Evolutionary conservation across 371 early-diverging fungal species (phyloP), one percentile per base, ranked within the genome.

Genomic region (Actinomucor elegans): DNA sequence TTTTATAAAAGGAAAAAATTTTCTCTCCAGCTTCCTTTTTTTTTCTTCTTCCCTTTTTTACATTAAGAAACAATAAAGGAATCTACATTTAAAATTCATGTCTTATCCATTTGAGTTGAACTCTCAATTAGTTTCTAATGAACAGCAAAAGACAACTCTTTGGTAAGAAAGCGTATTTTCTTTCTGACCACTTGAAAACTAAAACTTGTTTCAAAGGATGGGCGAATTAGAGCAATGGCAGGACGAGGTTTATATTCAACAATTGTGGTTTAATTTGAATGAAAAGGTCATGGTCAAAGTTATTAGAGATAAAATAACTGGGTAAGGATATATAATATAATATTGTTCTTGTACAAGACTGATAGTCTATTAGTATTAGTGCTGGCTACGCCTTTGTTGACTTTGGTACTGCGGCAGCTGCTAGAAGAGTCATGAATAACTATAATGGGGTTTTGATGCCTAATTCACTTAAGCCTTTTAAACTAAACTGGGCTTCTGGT

Each of bases 401-500:
- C 56, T 75, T 90, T 38, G 61, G 80, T 5, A 73, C 67, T 29
- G 67, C 71, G 18, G 77, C 73, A 7, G 76, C 78, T 0, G 92
- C 93, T 11, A 66, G 66, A 51, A 81, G 83, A 38, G 78, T 83
- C 4, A 70, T 94, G 24, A 68, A 66, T 9, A 71, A 66, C 3
- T 71, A 86, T 55, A 88, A 92, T 69, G 92, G 92, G 14, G 67
- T 80, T 9, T 31, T 78, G 26, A 90, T 94, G 57, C 93, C 93
- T 10, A 84, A 81, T 46, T 84, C 91, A 10, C 75, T 78, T 64
- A 83, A 86, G 38, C 58, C 80, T 24, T 92, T 93, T 76, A 87
- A 87, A 45, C 79, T 94, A 32, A 94, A 94, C 71, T 93, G 94
- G 94, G 92, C 95, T 14, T 77, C 86, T 6, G 91, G 92, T 12